Evolutionary conservation across 257 asterid species (phyloP).

Genomic region (Rauvolfia tetraphylla): DNA sequence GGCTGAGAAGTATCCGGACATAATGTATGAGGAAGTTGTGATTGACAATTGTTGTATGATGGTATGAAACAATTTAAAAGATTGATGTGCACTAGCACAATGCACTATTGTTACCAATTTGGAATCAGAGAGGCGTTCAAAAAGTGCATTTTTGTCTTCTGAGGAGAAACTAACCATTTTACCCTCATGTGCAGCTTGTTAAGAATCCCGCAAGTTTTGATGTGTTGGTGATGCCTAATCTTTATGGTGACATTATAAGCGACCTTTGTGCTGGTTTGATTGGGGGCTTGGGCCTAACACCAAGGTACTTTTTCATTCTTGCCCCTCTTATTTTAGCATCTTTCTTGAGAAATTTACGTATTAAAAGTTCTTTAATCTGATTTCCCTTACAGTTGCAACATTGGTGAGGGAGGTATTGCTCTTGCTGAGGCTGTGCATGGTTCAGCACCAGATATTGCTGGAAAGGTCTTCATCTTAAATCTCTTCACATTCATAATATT

Average conservation of each 20-base stretch:
- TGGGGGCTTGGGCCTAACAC: conserved; percentile 95
- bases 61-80: conserved; percentile 39
- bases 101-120: not conserved
- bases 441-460: conserved; percentile 99
- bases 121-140: not conserved
- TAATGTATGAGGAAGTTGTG: conserved; percentile 85
- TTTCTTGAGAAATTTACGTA: not conserved
- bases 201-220: conserved; percentile 80
- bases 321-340: not conserved
- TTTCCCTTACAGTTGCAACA: conserved; percentile 54
- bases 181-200: conserved; percentile 51
- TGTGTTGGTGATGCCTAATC: conserved; percentile 73
- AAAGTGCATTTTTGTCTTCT: not conserved
- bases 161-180: not conserved
- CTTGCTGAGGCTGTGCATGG: conserved; percentile 99
- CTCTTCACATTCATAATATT: not conserved
- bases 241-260: conserved; percentile 67
- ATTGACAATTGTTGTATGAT: conserved; percentile 96
- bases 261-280: conserved; percentile 90
- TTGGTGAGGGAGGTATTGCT: conserved; percentile 97
- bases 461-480: conserved; percentile 57
- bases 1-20: conserved; percentile 88
- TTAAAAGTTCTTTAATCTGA: conserved; percentile 3
- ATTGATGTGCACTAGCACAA: not conserved
- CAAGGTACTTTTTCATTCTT: conserved; percentile 48